These are phyloP conservation scores for Verticillium tricorpus DNA, from an alignment of 2,329 filamentous ascomycete genomes.

Conservation along the genomic window DNA sequence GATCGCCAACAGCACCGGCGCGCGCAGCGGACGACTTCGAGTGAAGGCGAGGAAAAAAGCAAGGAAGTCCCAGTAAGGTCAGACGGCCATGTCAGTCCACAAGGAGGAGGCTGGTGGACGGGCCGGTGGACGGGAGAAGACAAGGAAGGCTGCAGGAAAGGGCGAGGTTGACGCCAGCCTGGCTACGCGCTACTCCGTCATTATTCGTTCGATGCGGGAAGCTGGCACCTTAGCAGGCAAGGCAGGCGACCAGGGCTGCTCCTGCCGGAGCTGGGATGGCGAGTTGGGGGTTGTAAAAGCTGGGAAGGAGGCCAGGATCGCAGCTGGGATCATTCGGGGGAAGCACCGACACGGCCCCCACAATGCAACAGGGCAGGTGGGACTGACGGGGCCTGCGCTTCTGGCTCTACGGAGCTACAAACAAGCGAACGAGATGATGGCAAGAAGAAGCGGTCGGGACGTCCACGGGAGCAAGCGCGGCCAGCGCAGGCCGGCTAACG, in stretches of 20 bases:
- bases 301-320: neutral
- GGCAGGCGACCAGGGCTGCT: neutral
- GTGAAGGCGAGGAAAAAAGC: constrained; percentile 8
- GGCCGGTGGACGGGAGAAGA: neutral
- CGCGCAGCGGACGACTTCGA: constrained; percentile 7
- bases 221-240: neutral
- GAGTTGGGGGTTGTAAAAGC: neutral
- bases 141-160: constrained; percentile 7
- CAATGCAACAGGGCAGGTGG: neutral
- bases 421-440: neutral
- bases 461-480: neutral
- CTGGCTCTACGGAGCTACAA: neutral
- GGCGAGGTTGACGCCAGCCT: constrained; percentile 12
- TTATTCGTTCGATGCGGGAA: neutral
- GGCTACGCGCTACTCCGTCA: constrained; percentile 8
- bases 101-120: neutral
- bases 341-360: neutral
- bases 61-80: neutral
- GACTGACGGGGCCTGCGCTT: neutral
- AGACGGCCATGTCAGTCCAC: constrained; percentile 6
- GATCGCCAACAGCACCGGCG: neutral
- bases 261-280: neutral
- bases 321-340: neutral
- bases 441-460: neutral
- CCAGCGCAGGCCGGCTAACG: neutral